phyloP scores from a whole-genome alignment of 306 rosid species.

The Vigna reflexopilosa region DNA sequence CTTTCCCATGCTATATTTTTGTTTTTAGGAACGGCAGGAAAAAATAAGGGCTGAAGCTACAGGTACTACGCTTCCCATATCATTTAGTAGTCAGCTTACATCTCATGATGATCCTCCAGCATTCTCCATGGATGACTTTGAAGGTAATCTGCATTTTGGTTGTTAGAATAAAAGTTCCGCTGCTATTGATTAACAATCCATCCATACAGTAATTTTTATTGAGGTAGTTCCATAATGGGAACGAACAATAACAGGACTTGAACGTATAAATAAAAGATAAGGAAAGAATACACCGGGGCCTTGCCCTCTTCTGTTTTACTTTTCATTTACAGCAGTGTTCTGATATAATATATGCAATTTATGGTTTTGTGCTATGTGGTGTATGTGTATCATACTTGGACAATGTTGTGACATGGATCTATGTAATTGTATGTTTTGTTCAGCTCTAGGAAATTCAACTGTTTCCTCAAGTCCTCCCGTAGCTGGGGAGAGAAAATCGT shows the following conservation, averaged over 20 bases:
- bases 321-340: conserved; percentile 5
- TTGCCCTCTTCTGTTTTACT: not conserved
- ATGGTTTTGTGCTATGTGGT: too few relatives aligned
- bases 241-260: not conserved
- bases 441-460: conserved; percentile 83
- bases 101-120: conserved; percentile 57
- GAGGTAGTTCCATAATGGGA: not conserved
- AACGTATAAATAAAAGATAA: not conserved
- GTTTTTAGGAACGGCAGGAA: conserved; percentile 74
- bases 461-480: conserved; percentile 75
- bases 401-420: conserved; percentile 1
- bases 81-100: conserved; percentile 48
- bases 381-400: too few relatives aligned
- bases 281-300: not conserved
- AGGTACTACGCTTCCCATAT: conserved; percentile 51
- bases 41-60: conserved; percentile 86
- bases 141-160: conserved; percentile 61
- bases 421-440: conserved; percentile 35
- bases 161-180: conserved; percentile 14
- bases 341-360: conserved; percentile 11
- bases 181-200: not conserved
- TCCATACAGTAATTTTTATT: not conserved
- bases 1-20: conserved; percentile 36
- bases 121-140: conserved; percentile 93
- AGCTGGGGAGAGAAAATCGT: conserved; percentile 76